A percentile compares a stretch with the other conserved stretches of the same genome.
phyloP scores from a whole-genome alignment of 2,329 filamentous ascomycete genomes.

The Pseudovirgaria hyperparasitica region DNA sequence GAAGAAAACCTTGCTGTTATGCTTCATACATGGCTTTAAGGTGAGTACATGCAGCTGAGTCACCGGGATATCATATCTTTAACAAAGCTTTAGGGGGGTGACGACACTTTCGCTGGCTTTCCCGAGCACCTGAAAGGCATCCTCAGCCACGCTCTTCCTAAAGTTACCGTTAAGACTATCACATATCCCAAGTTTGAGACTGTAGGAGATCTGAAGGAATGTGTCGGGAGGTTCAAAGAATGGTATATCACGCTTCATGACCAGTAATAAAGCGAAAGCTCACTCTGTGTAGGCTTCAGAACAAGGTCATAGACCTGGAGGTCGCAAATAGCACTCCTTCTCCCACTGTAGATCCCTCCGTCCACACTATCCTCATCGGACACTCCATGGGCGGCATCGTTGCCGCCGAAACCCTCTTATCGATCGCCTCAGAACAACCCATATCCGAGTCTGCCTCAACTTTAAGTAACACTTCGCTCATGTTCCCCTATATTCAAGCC shows the following conservation, averaged over 20 bases:
- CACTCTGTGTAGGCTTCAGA: constrained; percentile 51
- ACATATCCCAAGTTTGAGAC: constrained; percentile 78
- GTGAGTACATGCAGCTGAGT: constrained; percentile 21
- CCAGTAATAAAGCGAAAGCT: constrained; percentile 2
- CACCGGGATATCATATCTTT: neutral
- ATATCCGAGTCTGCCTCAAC: constrained; percentile 23
- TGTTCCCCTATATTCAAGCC: constrained; percentile 89
- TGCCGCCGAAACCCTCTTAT: constrained; percentile 73
- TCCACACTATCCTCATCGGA: constrained; percentile 69
- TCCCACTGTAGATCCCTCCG: constrained; percentile 75
- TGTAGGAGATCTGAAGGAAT: constrained; percentile 59
- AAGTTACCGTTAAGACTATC: constrained; percentile 51
- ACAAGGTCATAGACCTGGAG: constrained; percentile 90
- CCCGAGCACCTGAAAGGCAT: constrained; percentile 57
- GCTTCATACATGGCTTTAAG: constrained; percentile 86
- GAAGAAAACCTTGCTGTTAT: constrained; percentile 69
- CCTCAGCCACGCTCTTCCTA: constrained; percentile 53
- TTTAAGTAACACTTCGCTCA: constrained; percentile 38
- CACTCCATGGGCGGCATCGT: constrained; percentile 89
- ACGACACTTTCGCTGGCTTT: constrained; percentile 66
- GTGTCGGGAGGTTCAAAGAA: constrained; percentile 60
- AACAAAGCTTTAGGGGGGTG: constrained; percentile 45
- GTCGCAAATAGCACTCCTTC: constrained; percentile 68
- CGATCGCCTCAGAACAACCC: constrained; percentile 48
- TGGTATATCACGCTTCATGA: constrained; percentile 39